Evolutionary conservation across 2,329 filamentous ascomycete species (phyloP), one percentile per base, ranked within the genome.

Genomic region (Scopulariopsis brevicaulis): DNA sequence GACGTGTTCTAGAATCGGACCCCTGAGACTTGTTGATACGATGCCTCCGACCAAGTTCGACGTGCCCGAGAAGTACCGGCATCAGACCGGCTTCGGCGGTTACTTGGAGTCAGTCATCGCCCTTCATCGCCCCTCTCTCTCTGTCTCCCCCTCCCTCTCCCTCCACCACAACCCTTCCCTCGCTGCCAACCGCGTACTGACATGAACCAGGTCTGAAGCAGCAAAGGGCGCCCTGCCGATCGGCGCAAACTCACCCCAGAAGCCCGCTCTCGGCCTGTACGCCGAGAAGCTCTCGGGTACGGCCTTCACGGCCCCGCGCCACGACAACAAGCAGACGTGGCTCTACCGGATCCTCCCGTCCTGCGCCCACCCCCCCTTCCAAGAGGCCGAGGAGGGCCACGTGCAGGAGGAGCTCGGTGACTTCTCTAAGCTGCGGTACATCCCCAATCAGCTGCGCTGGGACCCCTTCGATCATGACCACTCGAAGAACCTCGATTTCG

Each of bases 381-480:
- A 73, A 68, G 67, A 77, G 64, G 68, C 79, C 70, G 20, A 53
- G 22, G 20, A 18, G 20, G n/a, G n/a, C n/a, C 65, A 65, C 34
- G 61, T 62, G 15, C 64, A 66, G 54, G 64, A 62, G 20, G 63
- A 60, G 32, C 50, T 63, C 54, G 48, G 60, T 53, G 59, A 62
- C 54, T 35, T 57, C 57, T 58, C 59, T 62, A 81, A 81, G 66
- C 78, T 90, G 63, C 83, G 87, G 64, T 85, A 89, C 64, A 86
- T 91, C 55, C 89, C 89, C 4, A 91, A 92, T 66, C 88, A 93
- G 70, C 76, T 93, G 34, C 82, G 88, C 63, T 94, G 89, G 89
- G 84, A 88, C 63, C 85, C 76, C 2, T 90, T 90, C 67, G 85
- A 90, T 64, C 73, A 89, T 54, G 83, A 87, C 61, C 77, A 85